Percentiles rank a stretch among this genome's conserved stretches.
Evolutionary conservation across 2,329 filamentous ascomycete genomes (phyloP).

Genomic region (Leptographium lundbergii): DNA sequence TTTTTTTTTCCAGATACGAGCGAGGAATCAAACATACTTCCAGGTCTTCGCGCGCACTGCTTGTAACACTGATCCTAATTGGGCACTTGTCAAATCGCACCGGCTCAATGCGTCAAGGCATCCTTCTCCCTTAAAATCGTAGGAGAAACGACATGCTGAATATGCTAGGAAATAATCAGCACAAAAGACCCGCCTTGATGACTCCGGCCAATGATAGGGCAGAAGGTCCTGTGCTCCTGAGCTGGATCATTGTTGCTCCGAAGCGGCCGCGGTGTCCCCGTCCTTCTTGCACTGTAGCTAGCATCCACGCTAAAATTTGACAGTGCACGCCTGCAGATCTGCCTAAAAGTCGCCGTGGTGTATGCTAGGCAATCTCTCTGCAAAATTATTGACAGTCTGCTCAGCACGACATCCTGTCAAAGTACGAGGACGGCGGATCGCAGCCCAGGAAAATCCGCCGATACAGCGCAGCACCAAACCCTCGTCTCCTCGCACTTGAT

Average conservation of each 20-base stretch:
- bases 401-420: background rate
- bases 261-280: background rate
- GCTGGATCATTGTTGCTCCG: constrained; percentile 7
- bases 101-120: too few relatives aligned
- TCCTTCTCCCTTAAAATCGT: too few relatives aligned
- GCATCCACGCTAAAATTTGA: background rate
- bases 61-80: too few relatives aligned
- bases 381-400: background rate
- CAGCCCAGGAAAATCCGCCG: background rate
- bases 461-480: background rate
- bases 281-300: background rate
- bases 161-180: too few relatives aligned
- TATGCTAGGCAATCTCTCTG: background rate
- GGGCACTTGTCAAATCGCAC: too few relatives aligned
- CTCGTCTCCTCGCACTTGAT: background rate
- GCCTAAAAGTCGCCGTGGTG: background rate
- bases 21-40: too few relatives aligned
- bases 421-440: background rate
- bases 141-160: too few relatives aligned
- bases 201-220: background rate
- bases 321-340: background rate
- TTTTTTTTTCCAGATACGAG: too few relatives aligned
- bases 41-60: too few relatives aligned
- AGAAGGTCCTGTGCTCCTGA: background rate
- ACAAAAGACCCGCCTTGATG: background rate